phyloP scores from a whole-genome alignment of 2,329 filamentous ascomycete genomes.

The Beauveria sp. region DNA sequence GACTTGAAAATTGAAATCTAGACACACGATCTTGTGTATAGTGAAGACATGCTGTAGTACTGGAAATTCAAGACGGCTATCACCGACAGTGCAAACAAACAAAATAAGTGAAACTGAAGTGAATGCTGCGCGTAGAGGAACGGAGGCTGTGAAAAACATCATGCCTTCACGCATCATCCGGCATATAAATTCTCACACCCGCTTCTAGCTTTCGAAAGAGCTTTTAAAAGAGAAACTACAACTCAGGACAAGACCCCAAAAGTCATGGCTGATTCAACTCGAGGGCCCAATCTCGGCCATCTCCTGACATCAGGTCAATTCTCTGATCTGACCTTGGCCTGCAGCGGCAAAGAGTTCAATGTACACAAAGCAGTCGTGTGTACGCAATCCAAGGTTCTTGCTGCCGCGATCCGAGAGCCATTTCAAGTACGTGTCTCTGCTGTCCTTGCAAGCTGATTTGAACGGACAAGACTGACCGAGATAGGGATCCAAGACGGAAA shows the following conservation, averaged over 20 bases:
- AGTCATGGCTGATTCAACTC: not conserved
- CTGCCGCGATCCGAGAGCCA: not conserved
- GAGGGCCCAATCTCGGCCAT: not conserved
- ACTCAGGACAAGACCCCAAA: not conserved
- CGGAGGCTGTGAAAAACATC: too few relatives aligned
- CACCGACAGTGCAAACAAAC: too few relatives aligned
- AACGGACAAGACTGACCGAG: not conserved
- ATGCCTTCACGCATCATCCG: too few relatives aligned
- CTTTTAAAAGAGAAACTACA: too few relatives aligned
- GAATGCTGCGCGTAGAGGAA: too few relatives aligned
- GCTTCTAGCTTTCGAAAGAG: too few relatives aligned
- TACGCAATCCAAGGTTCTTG: not conserved
- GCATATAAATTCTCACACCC: too few relatives aligned
- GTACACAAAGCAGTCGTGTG: not conserved
- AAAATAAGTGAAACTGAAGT: too few relatives aligned
- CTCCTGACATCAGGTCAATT: not conserved
- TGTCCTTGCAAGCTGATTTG: not conserved
- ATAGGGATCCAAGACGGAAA: not conserved
- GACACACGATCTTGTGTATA: too few relatives aligned
- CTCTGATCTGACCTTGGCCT: not conserved
- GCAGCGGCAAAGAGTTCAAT: not conserved
- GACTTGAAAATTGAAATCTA: too few relatives aligned
- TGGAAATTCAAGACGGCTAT: too few relatives aligned
- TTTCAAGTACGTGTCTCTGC: not conserved
- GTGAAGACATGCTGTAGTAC: too few relatives aligned